A percentile compares a stretch with the other conserved stretches of the same genome.
Conservation (phyloP, 2,329 filamentous ascomycete genomes). For the Neofusicoccum parvum region DNA sequence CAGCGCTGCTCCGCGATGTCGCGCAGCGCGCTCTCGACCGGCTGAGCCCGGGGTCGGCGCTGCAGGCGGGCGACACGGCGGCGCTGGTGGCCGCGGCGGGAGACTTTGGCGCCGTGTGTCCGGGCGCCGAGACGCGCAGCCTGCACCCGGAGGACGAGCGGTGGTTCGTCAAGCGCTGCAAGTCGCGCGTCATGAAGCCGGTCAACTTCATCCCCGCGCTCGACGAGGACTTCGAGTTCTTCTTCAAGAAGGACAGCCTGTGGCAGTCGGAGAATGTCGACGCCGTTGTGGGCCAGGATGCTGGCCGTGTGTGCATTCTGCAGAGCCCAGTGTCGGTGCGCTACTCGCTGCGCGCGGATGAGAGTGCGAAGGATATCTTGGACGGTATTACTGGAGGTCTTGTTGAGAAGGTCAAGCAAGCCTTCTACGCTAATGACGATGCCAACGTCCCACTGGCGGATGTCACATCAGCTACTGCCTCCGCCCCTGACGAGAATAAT, state of each 20-base stretch:
- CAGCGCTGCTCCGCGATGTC: no score
- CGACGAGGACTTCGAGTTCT: slow-evolving; percentile 41
- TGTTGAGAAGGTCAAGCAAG: neutral
- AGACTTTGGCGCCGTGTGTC: neutral
- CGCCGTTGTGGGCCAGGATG: slow-evolving; percentile 39
- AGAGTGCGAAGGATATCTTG: slow-evolving; percentile 23
- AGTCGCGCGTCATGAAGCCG: slow-evolving; percentile 36
- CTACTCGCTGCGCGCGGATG: slow-evolving; percentile 20
- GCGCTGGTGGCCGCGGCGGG: neutral
- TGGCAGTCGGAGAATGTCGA: slow-evolving; percentile 45
- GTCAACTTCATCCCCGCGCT: slow-evolving; percentile 39
- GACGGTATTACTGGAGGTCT: slow-evolving; percentile 24
- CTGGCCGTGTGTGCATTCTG: slow-evolving; percentile 37
- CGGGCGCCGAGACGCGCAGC: neutral
- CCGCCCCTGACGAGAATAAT: no score
- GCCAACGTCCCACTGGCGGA: no score
- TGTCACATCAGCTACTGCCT: no score
- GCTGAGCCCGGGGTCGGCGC: neutral
- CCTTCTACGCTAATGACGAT: no score
- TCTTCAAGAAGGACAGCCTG: slow-evolving; percentile 46
- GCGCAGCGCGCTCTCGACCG: no score
- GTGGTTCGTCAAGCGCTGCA: slow-evolving; percentile 36
- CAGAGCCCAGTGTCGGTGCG: slow-evolving; percentile 40
- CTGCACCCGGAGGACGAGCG: slow-evolving; percentile 22
- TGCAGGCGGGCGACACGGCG: neutral